A percentile compares a stretch with the other conserved stretches of the same genome.
Conservation (phyloP, 1,284 basidiomycete genomes). For the Pterula multifida region DNA sequence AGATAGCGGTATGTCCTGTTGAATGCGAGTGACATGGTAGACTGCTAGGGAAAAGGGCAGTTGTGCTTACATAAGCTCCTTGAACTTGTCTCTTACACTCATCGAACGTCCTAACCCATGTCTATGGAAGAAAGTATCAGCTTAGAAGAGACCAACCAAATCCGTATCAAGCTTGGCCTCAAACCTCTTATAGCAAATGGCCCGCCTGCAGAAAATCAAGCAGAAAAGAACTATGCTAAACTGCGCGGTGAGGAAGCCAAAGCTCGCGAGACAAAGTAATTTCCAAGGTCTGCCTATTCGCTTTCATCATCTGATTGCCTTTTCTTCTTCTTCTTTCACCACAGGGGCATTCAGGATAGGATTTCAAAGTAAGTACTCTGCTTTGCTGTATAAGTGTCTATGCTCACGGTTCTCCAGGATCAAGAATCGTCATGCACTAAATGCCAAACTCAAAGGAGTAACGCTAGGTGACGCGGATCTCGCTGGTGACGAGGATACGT, state of each 20-base stretch:
- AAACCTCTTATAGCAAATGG: constrained; percentile 82
- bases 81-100: neutral
- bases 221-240: constrained; percentile 76
- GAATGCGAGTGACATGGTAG: constrained; percentile 21
- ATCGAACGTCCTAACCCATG: constrained; percentile 20
- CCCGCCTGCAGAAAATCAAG: constrained; percentile 59
- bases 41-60: constrained; percentile 33
- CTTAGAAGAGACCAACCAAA: constrained; percentile 96
- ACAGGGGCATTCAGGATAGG: constrained; percentile 62
- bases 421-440: constrained; percentile 85
- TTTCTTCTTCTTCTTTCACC: constrained; percentile 12
- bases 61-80: constrained; percentile 12
- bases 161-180: constrained; percentile 89
- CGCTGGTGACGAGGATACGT: constrained; percentile 59
- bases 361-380: constrained; percentile 77
- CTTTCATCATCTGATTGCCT: constrained; percentile 10
- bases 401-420: constrained; percentile 57
- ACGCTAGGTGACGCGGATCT: constrained; percentile 67
- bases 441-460: constrained; percentile 78
- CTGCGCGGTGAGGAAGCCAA: constrained; percentile 59
- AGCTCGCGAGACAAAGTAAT: constrained; percentile 67
- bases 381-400: constrained; percentile 13
- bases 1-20: constrained; percentile 39
- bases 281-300: constrained; percentile 9
- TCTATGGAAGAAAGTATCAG: constrained; percentile 82